These are phyloP conservation scores for Coemansia linderi DNA, from an alignment of 371 early-diverging fungal species.

Conservation along the genomic window DNA sequence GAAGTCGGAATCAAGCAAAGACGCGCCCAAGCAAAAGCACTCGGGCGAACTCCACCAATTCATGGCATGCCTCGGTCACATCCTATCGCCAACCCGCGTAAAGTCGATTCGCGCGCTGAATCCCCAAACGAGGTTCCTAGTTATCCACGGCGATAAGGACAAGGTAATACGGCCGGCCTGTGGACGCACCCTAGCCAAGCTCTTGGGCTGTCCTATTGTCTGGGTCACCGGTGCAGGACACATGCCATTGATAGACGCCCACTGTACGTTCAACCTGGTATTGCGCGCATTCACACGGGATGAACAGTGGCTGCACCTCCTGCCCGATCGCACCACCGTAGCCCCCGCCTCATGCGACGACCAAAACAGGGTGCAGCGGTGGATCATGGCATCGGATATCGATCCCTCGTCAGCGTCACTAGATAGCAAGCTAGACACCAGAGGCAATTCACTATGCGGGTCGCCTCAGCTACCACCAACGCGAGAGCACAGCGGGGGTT, in stretches of 20 bases:
- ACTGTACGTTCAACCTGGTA: constrained; percentile 46
- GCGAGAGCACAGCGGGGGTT: neutral
- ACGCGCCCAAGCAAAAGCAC: constrained; percentile 10
- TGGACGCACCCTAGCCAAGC: constrained; percentile 50
- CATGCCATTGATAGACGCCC: constrained; percentile 53
- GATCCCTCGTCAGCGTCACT: neutral
- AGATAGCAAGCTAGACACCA: too few species aligned
- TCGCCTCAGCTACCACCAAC: neutral
- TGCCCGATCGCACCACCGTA: constrained; percentile 22
- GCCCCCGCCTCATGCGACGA: constrained; percentile 34
- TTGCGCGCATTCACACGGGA: constrained; percentile 33
- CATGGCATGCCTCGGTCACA: constrained; percentile 49
- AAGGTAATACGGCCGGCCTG: constrained; percentile 48
- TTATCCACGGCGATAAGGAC: constrained; percentile 54
- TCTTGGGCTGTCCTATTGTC: constrained; percentile 34
- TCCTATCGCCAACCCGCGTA: constrained; percentile 27
- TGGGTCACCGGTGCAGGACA: constrained; percentile 48
- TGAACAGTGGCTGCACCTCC: constrained; percentile 29
- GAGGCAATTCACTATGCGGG: neutral
- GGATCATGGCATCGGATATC: constrained; percentile 13
- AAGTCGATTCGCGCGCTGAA: constrained; percentile 25
- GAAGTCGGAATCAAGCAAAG: neutral
- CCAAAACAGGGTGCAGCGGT: constrained; percentile 18
- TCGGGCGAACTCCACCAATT: constrained; percentile 50
- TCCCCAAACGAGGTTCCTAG: constrained; percentile 46